These are phyloP conservation scores for Hapsidospora chrysogenum DNA, from an alignment of 495 filamentous ascomycete species.

Conservation along the genomic window DNA sequence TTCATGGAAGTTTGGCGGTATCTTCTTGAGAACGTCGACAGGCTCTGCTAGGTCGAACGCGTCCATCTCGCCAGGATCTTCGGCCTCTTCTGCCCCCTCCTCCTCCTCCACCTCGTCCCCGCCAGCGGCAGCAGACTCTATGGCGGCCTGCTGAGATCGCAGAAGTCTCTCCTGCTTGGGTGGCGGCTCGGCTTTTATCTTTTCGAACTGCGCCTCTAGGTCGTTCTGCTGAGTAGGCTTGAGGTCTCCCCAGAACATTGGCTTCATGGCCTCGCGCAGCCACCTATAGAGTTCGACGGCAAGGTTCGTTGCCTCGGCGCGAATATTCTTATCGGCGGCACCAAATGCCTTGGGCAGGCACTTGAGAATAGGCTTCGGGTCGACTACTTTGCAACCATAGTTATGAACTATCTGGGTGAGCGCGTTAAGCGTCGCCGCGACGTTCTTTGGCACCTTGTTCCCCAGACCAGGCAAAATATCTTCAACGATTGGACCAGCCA, in stretches of 20 bases:
- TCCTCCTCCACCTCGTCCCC: constrained; percentile 39
- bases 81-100: constrained; percentile 42
- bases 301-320: constrained; percentile 81
- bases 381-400: constrained; percentile 89
- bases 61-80: constrained; percentile 58
- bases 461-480: constrained; percentile 72
- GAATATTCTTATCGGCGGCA: constrained; percentile 96
- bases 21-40: constrained; percentile 70
- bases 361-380: constrained; percentile 93
- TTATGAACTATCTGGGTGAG: constrained; percentile 75
- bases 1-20: constrained; percentile 69
- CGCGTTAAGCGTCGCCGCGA: constrained; percentile 67
- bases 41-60: constrained; percentile 82
- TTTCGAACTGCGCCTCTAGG: constrained; percentile 85
- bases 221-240: constrained; percentile 94
- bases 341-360: constrained; percentile 78
- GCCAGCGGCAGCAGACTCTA: constrained; percentile 44
- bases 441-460: constrained; percentile 87
- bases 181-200: constrained; percentile 68
- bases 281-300: constrained; percentile 93
- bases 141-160: constrained; percentile 71
- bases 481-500: constrained; percentile 71
- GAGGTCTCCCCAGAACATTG: constrained; percentile 88
- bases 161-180: constrained; percentile 88
- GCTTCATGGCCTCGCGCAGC: constrained; percentile 96